Percentiles rank a stretch among this genome's conserved stretches.
These are phyloP conservation scores for Stephania yunnanensis DNA, from an alignment of 164 flowering plant genomes.

Conservation along the genomic window DNA sequence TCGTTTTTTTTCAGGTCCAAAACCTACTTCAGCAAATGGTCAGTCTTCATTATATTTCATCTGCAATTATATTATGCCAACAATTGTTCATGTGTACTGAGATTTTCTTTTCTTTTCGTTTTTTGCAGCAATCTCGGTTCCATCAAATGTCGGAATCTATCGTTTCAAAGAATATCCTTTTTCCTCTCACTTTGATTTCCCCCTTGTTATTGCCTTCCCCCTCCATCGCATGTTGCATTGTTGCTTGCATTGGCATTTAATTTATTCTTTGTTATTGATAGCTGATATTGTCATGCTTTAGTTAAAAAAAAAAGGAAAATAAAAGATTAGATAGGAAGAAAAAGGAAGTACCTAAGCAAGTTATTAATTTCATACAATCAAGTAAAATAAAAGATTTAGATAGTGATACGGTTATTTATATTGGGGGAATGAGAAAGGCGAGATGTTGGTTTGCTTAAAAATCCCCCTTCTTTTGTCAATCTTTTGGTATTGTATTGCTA, in stretches of 20 bases:
- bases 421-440: neutral
- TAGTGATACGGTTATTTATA: neutral
- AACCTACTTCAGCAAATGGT: conserved; percentile 88
- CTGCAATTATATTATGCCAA: neutral
- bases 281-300: neutral
- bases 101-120: neutral
- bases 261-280: neutral
- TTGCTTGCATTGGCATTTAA: neutral
- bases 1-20: conserved; percentile 51
- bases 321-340: neutral
- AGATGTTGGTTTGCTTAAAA: neutral
- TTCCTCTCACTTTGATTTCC: neutral
- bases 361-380: neutral
- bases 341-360: neutral
- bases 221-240: neutral
- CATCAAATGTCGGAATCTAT: conserved; percentile 86
- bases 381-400: no score
- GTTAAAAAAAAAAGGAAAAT: neutral
- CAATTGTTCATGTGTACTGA: neutral
- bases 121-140: conserved; percentile 85
- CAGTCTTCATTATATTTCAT: conserved; percentile 16
- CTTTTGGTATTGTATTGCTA: conserved; percentile 9
- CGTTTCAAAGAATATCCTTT: conserved; percentile 91
- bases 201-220: neutral
- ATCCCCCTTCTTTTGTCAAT: neutral